Base-by-base conservation (phyloP, 805 yeast genomes). In the Sugiyamaella mastotermitis region DNA sequence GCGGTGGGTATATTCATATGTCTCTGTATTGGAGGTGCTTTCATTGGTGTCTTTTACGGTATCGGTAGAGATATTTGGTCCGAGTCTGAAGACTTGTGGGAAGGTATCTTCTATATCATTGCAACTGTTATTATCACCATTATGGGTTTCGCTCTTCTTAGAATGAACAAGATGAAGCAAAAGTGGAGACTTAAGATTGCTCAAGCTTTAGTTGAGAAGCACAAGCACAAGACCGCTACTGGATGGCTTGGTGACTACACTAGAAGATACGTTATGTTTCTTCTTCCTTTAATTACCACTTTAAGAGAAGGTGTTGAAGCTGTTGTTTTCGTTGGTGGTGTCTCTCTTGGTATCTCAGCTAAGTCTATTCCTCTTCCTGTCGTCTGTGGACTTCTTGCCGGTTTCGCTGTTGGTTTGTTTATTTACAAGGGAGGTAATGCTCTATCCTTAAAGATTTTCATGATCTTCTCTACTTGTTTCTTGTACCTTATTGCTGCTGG, bases 121-220 rank as follows among this genome's bases (percentile, higher is more conserved):
- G 98, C 97, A 2, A 76, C 95, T 0, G 66, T 84, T 33, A 76
- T 90, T 76, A 90, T 90, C 57, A 76, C 96, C 9, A 53, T 82
- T 52, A 88, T 90, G 97, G 97, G 98, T 61, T 74, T 90, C 56
- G 95, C 97, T 41, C 84, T 90, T 95, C 74, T 90, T 57, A 78
- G 97, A 65, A 73, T 90, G 62, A 88, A 88, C 70, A 87, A 88
- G 70, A 85, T 88, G 95, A 87, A 86, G 66, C 90, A 78, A 51
- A 90, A 90, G 68, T 90, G 98, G 98, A 78, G 96, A 69, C 72
- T 87, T 50, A 90, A 90, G 68, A 83, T 90, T 58, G 96, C 97
- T 21, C 73, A 67, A 56, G 90, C 96, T 8, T 66, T 88, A 43
- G 65, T 86, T 37, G 79, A 78, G 48, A 42, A 41, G 37, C 79